Conservation (phyloP, 2,329 filamentous ascomycete genomes). For the Huntiella decipiens region DNA sequence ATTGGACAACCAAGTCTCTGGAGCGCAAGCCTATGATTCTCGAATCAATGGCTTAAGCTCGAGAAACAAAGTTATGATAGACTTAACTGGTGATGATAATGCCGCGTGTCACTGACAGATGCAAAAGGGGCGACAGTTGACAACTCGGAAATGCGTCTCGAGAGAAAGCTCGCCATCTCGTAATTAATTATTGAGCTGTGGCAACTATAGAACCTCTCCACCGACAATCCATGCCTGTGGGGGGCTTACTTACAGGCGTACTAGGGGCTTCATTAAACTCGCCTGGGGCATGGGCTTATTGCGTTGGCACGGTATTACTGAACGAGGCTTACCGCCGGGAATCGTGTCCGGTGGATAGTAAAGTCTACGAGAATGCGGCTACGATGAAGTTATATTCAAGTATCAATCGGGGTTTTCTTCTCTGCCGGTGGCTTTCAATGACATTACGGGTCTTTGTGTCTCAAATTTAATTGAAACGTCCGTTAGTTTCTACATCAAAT, state of each 20-base stretch:
- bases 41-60: neutral
- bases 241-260: neutral
- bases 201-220: neutral
- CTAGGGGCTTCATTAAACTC: neutral
- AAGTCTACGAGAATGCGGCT: too few species aligned
- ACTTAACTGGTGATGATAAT: neutral
- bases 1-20: neutral
- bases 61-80: neutral
- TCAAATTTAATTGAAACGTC: too few species aligned
- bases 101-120: neutral
- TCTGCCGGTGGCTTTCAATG: too few species aligned
- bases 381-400: too few species aligned
- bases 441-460: too few species aligned
- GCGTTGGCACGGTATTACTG: too few species aligned
- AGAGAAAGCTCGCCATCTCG: neutral
- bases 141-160: neutral
- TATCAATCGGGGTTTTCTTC: too few species aligned
- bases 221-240: too few species aligned
- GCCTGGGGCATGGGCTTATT: neutral
- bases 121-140: constrained; percentile 1
- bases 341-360: too few species aligned
- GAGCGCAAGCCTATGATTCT: neutral
- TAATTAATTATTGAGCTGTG: neutral
- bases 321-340: too few species aligned
- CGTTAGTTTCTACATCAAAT: too few species aligned